Percentiles rank a stretch among this genome's conserved stretches.
Evolutionary conservation across 2,329 filamentous ascomycete genomes (phyloP).

Genomic region (Sporothrix inflata): DNA sequence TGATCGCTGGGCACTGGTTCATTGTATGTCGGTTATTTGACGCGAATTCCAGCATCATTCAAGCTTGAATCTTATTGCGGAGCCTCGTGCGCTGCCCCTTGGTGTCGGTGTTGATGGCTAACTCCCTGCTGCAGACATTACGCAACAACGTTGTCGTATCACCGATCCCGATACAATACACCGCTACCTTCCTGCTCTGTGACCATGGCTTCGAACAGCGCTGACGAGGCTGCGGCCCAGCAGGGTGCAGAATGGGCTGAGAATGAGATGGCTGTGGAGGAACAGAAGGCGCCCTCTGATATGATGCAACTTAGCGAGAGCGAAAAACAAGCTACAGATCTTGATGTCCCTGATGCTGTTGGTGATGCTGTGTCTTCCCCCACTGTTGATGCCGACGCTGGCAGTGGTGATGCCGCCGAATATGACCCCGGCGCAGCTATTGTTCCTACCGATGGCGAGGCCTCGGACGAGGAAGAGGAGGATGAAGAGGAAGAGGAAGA

Average conservation of each 20-base stretch:
- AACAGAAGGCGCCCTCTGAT: conserved; percentile 53
- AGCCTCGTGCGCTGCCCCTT: neutral
- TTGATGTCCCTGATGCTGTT: conserved; percentile 49
- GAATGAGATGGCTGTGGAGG: conserved; percentile 60
- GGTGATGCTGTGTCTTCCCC: conserved; percentile 50
- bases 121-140: neutral
- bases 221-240: conserved; percentile 34
- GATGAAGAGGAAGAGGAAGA: neutral
- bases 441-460: conserved; percentile 1
- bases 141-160: neutral
- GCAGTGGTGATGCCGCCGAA: conserved; percentile 55
- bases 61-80: neutral
- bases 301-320: conserved; percentile 59
- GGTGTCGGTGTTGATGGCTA: neutral
- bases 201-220: conserved; percentile 39
- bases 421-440: conserved; percentile 53
- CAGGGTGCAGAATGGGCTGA: conserved; percentile 42
- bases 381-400: conserved; percentile 46
- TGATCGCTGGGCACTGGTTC: neutral
- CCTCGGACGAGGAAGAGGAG: neutral
- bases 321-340: conserved; percentile 58
- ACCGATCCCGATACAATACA: neutral
- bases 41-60: neutral
- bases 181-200: neutral
- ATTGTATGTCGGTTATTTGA: neutral